Evolutionary conservation across 805 yeast species (phyloP).

Genomic region (Novakomyces olei): DNA sequence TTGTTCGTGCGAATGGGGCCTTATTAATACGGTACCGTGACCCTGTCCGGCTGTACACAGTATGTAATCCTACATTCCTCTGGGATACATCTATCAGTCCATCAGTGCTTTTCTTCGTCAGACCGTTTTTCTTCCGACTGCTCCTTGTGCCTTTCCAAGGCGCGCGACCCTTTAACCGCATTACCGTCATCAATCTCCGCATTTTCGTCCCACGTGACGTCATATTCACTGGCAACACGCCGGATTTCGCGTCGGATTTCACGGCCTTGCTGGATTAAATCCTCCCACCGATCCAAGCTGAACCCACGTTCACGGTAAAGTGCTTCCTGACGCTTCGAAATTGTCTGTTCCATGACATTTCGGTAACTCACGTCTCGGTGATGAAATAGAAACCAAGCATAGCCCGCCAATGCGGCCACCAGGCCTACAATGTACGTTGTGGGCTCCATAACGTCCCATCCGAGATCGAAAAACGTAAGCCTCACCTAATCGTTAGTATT

Average conservation of each 20-base stretch:
- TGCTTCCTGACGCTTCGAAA: not conserved
- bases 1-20: no score
- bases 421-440: not conserved
- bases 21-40: no score
- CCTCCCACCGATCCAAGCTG: not conserved
- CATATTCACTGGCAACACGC: not conserved
- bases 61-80: no score
- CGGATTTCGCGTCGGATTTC: not conserved
- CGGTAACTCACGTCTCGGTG: not conserved
- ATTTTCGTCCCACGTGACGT: not conserved
- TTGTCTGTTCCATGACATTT: not conserved
- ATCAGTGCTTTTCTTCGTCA: no score
- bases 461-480: not conserved
- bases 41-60: no score
- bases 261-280: not conserved
- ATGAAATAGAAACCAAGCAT: not conserved
- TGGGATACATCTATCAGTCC: no score
- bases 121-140: no score
- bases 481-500: no score
- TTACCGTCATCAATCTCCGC: not conserved
- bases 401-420: not conserved
- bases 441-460: not conserved
- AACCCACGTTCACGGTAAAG: not conserved
- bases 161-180: no score
- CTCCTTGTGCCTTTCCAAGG: no score